A percentile compares a stretch with the other conserved stretches of the same genome.
These are phyloP conservation scores for Pneumocystis sp. DNA, from an alignment of 1,139 yeast species.

Conservation along the genomic window DNA sequence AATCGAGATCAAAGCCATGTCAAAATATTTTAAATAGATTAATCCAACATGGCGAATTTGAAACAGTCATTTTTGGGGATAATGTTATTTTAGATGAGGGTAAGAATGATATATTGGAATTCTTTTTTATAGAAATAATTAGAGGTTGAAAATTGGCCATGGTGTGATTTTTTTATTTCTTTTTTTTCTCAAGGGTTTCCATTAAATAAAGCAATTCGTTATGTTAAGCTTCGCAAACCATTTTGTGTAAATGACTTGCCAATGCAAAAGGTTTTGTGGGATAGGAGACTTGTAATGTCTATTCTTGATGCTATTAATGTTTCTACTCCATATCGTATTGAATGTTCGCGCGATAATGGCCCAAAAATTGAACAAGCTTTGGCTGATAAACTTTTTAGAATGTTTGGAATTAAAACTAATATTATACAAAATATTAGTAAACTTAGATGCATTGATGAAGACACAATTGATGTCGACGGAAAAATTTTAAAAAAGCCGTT, in stretches of 20 bases:
- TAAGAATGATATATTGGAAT: not conserved
- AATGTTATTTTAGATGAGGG: constrained; percentile 85
- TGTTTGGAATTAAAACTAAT: constrained; percentile 41
- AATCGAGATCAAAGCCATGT: constrained; percentile 91
- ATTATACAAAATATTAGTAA: constrained; percentile 53
- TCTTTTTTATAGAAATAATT: constrained; percentile 16
- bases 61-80: constrained; percentile 92
- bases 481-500: constrained; percentile 64
- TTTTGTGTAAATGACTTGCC: constrained; percentile 75
- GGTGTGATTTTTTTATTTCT: constrained; percentile 85
- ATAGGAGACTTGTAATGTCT: constrained; percentile 71
- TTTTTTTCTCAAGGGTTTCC: constrained; percentile 96
- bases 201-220: constrained; percentile 81
- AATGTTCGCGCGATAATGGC: constrained; percentile 92
- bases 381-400: constrained; percentile 37
- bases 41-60: constrained; percentile 89
- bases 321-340: constrained; percentile 75
- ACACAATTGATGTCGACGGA: constrained; percentile 70
- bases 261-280: constrained; percentile 92
- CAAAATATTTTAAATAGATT: constrained; percentile 75
- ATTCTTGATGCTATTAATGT: constrained; percentile 72
- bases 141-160: constrained; percentile 87
- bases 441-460: constrained; percentile 58
- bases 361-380: constrained; percentile 48
- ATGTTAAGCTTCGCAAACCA: constrained; percentile 81